A percentile compares a stretch with the other conserved stretches of the same genome.
Evolutionary conservation across 2,329 filamentous ascomycete genomes (phyloP).

Genomic region (Orbilia blumenaviensis): DNA sequence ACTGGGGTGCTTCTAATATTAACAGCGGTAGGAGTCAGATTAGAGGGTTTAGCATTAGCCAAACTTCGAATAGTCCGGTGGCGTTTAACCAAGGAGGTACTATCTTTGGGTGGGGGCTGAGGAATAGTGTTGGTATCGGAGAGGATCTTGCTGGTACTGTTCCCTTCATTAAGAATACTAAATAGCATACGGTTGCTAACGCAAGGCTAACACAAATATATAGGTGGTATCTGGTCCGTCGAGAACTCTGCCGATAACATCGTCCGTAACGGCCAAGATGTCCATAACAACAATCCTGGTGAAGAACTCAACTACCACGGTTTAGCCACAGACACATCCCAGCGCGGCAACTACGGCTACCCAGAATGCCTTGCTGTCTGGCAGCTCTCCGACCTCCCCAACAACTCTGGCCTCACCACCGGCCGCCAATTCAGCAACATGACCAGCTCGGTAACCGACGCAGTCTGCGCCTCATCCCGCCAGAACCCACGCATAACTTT

Average conservation of each 20-base stretch:
- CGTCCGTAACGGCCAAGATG: constrained; percentile 67
- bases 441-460: constrained; percentile 63
- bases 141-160: constrained; percentile 64
- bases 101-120: constrained; percentile 73
- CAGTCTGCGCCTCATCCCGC: constrained; percentile 62
- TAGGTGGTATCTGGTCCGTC: constrained; percentile 69
- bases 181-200: constrained; percentile 32
- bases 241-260: constrained; percentile 77
- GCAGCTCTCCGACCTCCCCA: constrained; percentile 65
- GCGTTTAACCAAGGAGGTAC: constrained; percentile 66
- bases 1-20: constrained; percentile 66
- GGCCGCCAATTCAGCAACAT: constrained; percentile 66
- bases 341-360: constrained; percentile 72
- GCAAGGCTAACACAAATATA: constrained; percentile 46
- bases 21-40: constrained; percentile 72
- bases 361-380: constrained; percentile 75
- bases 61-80: constrained; percentile 63
- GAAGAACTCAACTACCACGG: constrained; percentile 80
- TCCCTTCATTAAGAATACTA: background rate
- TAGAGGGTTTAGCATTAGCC: constrained; percentile 69
- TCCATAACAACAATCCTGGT: constrained; percentile 74
- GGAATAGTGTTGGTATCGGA: constrained; percentile 76
- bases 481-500: constrained; percentile 69
- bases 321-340: constrained; percentile 66
- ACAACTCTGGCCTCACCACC: constrained; percentile 61